Evolutionary conservation across 2,329 filamentous ascomycete species (phyloP), one percentile per base, ranked within the genome.

Genomic region (Lanzia echinophila): DNA sequence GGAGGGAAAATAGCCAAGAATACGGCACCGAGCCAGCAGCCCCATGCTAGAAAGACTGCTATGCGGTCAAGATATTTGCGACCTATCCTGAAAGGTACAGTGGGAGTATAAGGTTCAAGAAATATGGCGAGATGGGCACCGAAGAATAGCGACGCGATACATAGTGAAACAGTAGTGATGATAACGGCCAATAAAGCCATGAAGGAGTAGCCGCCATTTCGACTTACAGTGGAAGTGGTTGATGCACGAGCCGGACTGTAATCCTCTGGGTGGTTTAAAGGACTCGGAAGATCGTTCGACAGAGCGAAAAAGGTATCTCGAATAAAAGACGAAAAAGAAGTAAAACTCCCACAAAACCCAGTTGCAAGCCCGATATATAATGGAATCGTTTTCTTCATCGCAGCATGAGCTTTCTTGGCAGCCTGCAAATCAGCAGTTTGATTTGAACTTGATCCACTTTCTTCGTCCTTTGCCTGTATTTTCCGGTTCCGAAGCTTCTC

Each of bases 291-390:
- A 59, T 86, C 79, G 66, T 96, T 94, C 3, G 88, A 84, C 17
- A 95, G 71, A 0, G 88, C 86, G 20, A 95, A 77, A 67, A 95
- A 95, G 13, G 78, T 71, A 63, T 95, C 91, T 6, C 88, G 79
- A 45, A 91, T 84, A 67, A 95, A 95, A 19, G 85, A 83, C 0
- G 90, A 95, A 70, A 96, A 96, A 10, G 87, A 91, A 0, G 91
- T 96, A 65, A 94, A 88, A 60, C 87, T 91, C 58, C 92, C 89
- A 64, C 90, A 95, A 69, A 94, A 94, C 11, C 87, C 92, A 0
- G 87, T 95, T 0, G 88, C 82, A 6, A 96, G 79, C 48, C 88
- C 91, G 55, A 95, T 86, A 66, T 95, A 96, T 0, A 96, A 75
- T 0, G 92, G 91, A 28, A 95, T 87, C 0, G 87, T 88, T 73